Conservation (phyloP, 2,329 filamentous ascomycete genomes). For the Ophiognomonia clavigignenti-juglandacearum region DNA sequence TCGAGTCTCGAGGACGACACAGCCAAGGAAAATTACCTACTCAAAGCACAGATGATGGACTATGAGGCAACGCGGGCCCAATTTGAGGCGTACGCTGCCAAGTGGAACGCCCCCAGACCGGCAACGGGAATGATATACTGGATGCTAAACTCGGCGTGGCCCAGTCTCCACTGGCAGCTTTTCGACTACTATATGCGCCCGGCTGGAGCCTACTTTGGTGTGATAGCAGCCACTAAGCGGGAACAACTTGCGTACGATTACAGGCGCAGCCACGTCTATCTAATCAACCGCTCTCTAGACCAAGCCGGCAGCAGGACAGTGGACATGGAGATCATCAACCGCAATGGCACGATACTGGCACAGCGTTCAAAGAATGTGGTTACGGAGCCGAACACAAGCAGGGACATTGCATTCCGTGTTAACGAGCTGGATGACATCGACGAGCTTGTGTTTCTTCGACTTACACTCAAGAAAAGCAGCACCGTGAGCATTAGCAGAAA, state of each 20-base stretch:
- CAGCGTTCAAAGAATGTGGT: conserved; percentile 24
- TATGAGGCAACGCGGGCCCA: conserved; percentile 59
- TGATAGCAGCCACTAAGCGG: conserved; percentile 42
- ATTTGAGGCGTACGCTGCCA: conserved; percentile 50
- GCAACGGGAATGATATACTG: conserved; percentile 61
- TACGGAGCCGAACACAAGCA: conserved; percentile 42
- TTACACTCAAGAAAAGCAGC: conserved; percentile 35
- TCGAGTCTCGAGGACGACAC: too few species aligned
- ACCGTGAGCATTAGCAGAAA: conserved; percentile 44
- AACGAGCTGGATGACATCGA: conserved; percentile 26
- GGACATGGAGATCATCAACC: conserved; percentile 43
- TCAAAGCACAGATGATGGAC: conserved; percentile 57
- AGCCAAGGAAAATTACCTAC: conserved; percentile 51
- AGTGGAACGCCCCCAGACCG: conserved; percentile 44
- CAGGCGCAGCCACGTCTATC: conserved; percentile 35
- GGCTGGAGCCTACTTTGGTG: conserved; percentile 54
- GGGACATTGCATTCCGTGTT: conserved; percentile 23
- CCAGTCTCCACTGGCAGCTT: conserved; percentile 59
- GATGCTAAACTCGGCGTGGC: conserved; percentile 65
- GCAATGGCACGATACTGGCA: conserved; percentile 38
- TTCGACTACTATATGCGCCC: conserved; percentile 60
- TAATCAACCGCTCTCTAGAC: conserved; percentile 50
- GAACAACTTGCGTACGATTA: conserved; percentile 57
- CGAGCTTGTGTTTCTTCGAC: conserved; percentile 44
- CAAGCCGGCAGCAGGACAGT: conserved; percentile 35